Evolutionary conservation across 2,329 filamentous ascomycete species (phyloP).

Genomic region (Botrytis tulipae): DNA sequence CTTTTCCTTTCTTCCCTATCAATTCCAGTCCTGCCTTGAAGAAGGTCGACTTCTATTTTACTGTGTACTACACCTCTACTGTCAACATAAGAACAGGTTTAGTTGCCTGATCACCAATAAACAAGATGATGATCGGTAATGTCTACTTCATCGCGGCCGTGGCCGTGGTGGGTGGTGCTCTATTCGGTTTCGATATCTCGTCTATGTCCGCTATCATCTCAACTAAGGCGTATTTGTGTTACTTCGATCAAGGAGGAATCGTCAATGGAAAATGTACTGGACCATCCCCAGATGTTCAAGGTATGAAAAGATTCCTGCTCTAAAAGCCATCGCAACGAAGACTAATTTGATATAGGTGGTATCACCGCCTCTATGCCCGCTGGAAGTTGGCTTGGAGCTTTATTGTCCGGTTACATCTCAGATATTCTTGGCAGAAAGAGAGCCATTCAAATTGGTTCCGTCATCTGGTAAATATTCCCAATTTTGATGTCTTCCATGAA

Average conservation of each 20-base stretch:
- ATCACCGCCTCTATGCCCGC: slow-evolving; percentile 71
- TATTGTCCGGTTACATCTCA: slow-evolving; percentile 57
- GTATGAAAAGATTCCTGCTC: slow-evolving; percentile 37
- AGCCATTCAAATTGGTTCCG: slow-evolving; percentile 48
- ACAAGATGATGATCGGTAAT: slow-evolving; percentile 34
- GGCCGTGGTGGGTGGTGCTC: slow-evolving; percentile 37
- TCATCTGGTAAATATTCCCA: slow-evolving; percentile 42
- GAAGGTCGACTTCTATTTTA: neutral
- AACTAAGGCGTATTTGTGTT: slow-evolving; percentile 49
- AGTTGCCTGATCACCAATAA: neutral
- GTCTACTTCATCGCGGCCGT: slow-evolving; percentile 38
- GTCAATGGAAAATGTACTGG: slow-evolving; percentile 50
- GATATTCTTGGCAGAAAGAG: slow-evolving; percentile 53
- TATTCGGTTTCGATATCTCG: slow-evolving; percentile 52
- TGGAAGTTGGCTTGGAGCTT: slow-evolving; percentile 65
- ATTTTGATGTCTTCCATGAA: neutral
- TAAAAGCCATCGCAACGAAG: slow-evolving; percentile 45
- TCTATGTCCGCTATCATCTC: slow-evolving; percentile 59
- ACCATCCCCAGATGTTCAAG: slow-evolving; percentile 42
- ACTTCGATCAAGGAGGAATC: slow-evolving; percentile 45
- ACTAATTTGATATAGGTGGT: slow-evolving; percentile 53
- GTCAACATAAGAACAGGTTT: slow-evolving; percentile 10
- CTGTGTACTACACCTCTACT: neutral
- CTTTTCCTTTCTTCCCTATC: neutral
- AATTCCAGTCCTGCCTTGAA: neutral